These are phyloP conservation scores for Nectriaceae sp. DNA, from an alignment of 2,329 filamentous ascomycete genomes.

Conservation along the genomic window DNA sequence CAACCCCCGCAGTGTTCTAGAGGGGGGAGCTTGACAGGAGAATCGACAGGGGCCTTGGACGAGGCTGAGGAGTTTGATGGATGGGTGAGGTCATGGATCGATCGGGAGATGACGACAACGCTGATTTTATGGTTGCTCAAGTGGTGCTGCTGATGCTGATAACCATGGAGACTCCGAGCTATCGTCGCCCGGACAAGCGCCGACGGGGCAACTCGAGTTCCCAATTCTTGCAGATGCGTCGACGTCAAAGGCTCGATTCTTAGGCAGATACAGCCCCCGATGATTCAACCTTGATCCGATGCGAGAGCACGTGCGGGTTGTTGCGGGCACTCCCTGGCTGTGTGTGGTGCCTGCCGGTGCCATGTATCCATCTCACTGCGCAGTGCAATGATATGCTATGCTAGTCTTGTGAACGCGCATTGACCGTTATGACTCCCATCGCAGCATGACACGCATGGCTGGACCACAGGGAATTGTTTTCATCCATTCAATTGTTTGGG, in stretches of 20 bases:
- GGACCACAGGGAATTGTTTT: not conserved
- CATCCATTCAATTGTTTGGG: not conserved
- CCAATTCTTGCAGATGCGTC: not conserved
- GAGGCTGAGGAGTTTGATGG: not conserved
- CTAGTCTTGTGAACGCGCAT: not conserved
- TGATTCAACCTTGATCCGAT: not conserved
- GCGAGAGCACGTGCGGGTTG: not conserved
- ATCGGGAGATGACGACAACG: not conserved
- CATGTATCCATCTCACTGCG: too few species aligned
- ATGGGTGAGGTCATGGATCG: not conserved
- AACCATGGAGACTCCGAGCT: not conserved
- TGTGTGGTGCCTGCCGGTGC: too few species aligned
- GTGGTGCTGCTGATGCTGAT: not conserved
- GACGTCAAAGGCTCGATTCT: not conserved
- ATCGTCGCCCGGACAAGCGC: not conserved
- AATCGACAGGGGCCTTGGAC: not conserved
- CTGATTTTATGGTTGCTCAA: not conserved
- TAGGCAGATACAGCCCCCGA: not conserved
- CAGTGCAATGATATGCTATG: not conserved
- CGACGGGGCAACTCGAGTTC: too few species aligned
- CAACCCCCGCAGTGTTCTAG: not conserved
- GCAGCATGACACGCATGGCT: not conserved
- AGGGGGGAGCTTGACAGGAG: not conserved
- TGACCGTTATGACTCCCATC: not conserved
- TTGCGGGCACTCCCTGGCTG: not conserved